Evolutionary conservation across 805 yeast genomes (phyloP).

Genomic region (Candida sithepensis): DNA sequence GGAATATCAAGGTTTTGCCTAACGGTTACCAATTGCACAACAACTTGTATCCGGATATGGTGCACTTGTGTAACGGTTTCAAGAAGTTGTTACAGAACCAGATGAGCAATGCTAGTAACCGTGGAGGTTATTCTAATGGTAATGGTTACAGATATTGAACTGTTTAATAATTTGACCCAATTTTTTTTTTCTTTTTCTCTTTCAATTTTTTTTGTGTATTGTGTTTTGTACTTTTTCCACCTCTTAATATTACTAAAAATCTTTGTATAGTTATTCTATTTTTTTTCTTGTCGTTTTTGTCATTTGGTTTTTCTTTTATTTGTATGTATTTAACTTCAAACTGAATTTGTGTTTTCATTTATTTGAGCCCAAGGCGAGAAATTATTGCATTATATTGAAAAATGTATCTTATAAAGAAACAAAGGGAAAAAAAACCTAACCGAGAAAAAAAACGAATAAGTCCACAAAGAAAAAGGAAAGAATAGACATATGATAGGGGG

Average conservation of each 20-base stretch:
- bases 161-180: background rate
- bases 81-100: conserved; percentile 45
- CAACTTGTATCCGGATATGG: conserved; percentile 85
- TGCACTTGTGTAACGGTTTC: conserved; percentile 89
- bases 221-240: background rate
- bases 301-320: background rate
- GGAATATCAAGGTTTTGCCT: conserved; percentile 91
- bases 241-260: background rate
- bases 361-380: too few relatives aligned
- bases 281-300: background rate
- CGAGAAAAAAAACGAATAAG: too few relatives aligned
- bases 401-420: too few relatives aligned
- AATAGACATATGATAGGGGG: too few relatives aligned
- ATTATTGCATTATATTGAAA: too few relatives aligned
- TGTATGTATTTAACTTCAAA: background rate
- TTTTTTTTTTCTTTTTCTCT: background rate
- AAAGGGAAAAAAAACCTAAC: too few relatives aligned
- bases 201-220: conserved; percentile 1
- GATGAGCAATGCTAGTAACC: conserved; percentile 18
- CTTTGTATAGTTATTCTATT: background rate
- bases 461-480: too few relatives aligned
- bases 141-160: conserved; percentile 1
- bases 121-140: conserved; percentile 8
- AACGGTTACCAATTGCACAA: conserved; percentile 79
- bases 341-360: background rate